These are phyloP conservation scores for Phialophora verrucosa DNA, from an alignment of 2,329 filamentous ascomycete genomes.

Conservation along the genomic window DNA sequence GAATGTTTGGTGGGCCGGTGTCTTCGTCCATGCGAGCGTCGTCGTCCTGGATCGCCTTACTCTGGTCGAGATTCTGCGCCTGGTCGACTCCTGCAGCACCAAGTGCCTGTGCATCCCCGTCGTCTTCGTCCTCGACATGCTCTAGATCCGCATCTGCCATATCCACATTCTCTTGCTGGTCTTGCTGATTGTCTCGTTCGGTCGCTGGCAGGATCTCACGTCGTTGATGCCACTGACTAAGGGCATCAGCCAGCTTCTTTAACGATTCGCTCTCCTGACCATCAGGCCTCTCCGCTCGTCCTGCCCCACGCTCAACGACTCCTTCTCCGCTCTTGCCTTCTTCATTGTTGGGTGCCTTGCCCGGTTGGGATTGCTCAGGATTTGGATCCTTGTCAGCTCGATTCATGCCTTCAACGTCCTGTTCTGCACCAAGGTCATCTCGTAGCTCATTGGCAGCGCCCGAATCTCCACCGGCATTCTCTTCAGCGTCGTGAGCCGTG, in stretches of 20 bases:
- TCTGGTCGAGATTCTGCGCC: conserved; percentile 81
- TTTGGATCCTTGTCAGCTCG: conserved; percentile 33
- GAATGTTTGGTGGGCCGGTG: conserved; percentile 63
- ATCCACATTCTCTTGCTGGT: conserved; percentile 67
- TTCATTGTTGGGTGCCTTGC: conserved; percentile 33
- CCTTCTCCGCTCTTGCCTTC: conserved; percentile 35
- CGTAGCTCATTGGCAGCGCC: conserved; percentile 51
- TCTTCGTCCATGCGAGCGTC: conserved; percentile 61
- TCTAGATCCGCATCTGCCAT: conserved; percentile 86
- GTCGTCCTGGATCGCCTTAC: conserved; percentile 79
- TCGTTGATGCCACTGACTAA: conserved; percentile 93
- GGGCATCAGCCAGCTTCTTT: conserved; percentile 89
- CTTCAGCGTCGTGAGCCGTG: conserved; percentile 53
- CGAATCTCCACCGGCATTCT: conserved; percentile 53
- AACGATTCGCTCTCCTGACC: conserved; percentile 71
- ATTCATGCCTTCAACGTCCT: conserved; percentile 37
- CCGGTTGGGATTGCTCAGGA: conserved; percentile 34
- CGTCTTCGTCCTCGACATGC: conserved; percentile 82
- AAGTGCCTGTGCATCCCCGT: conserved; percentile 88
- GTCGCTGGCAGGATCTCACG: conserved; percentile 73
- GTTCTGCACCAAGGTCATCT: conserved; percentile 46
- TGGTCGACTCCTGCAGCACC: conserved; percentile 88
- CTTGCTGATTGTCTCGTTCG: conserved; percentile 59
- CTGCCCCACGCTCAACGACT: conserved; percentile 35
- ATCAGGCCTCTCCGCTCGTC: conserved; percentile 35